Conservation (phyloP, 169 alveolate species). For the Babesia ovis region DNA sequence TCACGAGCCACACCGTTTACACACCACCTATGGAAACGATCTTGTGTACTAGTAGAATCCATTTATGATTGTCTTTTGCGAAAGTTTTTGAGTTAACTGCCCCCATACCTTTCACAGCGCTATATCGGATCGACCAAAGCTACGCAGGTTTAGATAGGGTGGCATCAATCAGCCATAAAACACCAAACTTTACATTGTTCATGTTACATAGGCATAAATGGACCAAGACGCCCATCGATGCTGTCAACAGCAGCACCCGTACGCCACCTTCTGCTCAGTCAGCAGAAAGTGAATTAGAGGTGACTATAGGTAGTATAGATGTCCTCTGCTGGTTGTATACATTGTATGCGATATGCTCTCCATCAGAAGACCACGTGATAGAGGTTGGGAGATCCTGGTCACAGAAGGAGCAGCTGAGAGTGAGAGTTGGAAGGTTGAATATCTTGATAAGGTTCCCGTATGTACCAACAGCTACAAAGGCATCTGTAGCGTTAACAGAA, state of each 20-base stretch:
- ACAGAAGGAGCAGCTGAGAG: slow-evolving; percentile 57
- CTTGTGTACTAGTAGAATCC: not conserved
- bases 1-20: not conserved
- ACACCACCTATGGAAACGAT: not conserved
- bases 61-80: too few species aligned
- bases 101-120: slow-evolving; percentile 8
- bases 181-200: not conserved
- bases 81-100: not conserved
- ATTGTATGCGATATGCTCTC: slow-evolving; percentile 46
- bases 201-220: not conserved
- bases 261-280: slow-evolving; percentile 17
- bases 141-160: not conserved
- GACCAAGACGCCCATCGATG: not conserved
- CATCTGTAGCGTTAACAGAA: slow-evolving; percentile 36
- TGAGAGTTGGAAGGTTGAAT: slow-evolving; percentile 46
- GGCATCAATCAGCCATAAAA: not conserved
- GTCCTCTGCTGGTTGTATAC: slow-evolving; percentile 59
- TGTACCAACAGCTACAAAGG: slow-evolving; percentile 55
- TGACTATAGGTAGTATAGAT: slow-evolving; percentile 40
- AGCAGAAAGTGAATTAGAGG: slow-evolving; percentile 25
- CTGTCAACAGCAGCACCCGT: not conserved
- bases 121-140: not conserved
- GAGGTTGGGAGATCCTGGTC: slow-evolving; percentile 46
- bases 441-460: slow-evolving; percentile 56
- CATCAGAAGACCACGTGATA: slow-evolving; percentile 56